phyloP scores from a whole-genome alignment of 352 stramenopile species.

The Globisporangium solare region DNA sequence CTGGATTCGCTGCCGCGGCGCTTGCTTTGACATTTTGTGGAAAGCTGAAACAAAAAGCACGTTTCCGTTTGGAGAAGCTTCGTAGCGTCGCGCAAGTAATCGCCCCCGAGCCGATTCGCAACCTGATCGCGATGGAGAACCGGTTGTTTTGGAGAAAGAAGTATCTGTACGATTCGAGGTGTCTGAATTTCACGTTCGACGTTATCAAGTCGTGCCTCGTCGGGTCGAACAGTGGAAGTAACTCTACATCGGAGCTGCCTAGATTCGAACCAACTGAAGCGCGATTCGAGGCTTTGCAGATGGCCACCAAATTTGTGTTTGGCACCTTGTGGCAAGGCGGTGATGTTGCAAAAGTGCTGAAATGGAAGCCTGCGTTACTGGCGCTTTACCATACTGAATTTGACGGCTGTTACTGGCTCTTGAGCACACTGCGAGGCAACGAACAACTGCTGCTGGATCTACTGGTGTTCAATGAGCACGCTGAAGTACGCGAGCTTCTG shows the following conservation, averaged over 20 bases:
- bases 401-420: conserved; percentile 63
- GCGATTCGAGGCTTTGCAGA: conserved; percentile 68
- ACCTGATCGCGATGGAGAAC: conserved; percentile 80
- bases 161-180: conserved; percentile 75
- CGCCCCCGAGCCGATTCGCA: conserved; percentile 64
- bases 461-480: conserved; percentile 61
- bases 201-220: conserved; percentile 60
- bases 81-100: conserved; percentile 46
- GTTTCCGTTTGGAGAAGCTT: conserved; percentile 35
- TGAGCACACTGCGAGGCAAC: conserved; percentile 55
- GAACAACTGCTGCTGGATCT: conserved; percentile 69
- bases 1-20: conserved; percentile 1
- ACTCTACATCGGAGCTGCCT: conserved; percentile 29
- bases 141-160: conserved; percentile 83
- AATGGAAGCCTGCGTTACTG: conserved; percentile 68
- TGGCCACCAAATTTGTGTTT: conserved; percentile 84
- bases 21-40: conserved; percentile 29
- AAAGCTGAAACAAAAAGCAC: conserved; percentile 28
- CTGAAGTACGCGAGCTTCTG: conserved; percentile 67
- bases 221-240: conserved; percentile 18
- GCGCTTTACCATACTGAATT: conserved; percentile 72
- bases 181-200: conserved; percentile 77
- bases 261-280: conserved; percentile 60
- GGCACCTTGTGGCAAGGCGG: conserved; percentile 83
- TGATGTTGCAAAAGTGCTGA: conserved; percentile 61